Base-by-base conservation (phyloP, 306 rosid species). In the Cicer bijugum region DNA sequence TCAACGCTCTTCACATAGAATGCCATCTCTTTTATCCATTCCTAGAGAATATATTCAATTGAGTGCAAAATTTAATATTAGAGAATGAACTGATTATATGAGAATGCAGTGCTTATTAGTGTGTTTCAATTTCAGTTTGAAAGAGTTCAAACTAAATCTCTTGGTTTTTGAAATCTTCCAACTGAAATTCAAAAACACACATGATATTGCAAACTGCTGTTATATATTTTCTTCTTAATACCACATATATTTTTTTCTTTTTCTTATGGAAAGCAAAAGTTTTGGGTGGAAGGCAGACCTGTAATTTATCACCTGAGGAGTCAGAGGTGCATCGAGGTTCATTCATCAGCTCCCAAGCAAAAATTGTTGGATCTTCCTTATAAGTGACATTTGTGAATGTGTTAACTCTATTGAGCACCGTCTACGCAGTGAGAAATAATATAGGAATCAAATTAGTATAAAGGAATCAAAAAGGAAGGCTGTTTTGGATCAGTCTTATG, bases 261-360 rank as follows among this genome's bases (percentile, higher is more conserved):
- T 0, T 35, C 16, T 48, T 33, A 1, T 38, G 69, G 37, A 69
- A 59, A 65, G 45, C 56, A 50, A 11, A 67, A 40, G 52, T 51
- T 69, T 33, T 46, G 65, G 35, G 64, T 15, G 53, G 55, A 14
- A 50, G 83, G 71, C 81, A 33, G 75, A 91, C 96, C 97, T 94
- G 98, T 69, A 91, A 83, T 57, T 5, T 84, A 70, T 91, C 83
- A 15, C 98, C 97, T 0, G 96, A 53, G 55, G 97, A 77, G 78
- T 94, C 99, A 9, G 95, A 87, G 68, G 78, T 82, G 88, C 99
- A 94, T 51, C 96, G 87, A 78, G 99, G 96, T 70, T 91, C 99
- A 17, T 94, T 94, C 92, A 91, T 91, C 57, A 94, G 86, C 67
- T 94, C 99, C 99, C 99, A 94, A 73, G 96, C 92, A 35, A 94